These are phyloP conservation scores for Microdochium nivale DNA, from an alignment of 2,329 filamentous ascomycete species.

Conservation along the genomic window DNA sequence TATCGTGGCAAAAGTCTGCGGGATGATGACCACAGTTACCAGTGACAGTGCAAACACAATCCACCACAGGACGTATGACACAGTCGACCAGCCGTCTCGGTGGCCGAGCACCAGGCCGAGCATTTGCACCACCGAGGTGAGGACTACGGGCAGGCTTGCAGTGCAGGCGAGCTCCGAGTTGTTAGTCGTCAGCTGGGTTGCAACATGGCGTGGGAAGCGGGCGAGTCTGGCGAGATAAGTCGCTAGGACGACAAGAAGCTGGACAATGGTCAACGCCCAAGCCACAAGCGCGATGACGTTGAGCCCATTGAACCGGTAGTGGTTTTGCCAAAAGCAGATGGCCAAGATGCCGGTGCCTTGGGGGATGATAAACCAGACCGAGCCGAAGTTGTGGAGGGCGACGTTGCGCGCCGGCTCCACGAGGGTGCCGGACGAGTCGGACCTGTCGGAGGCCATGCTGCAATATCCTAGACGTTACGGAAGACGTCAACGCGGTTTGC, in stretches of 20 bases:
- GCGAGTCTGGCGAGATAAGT: constrained; percentile 22
- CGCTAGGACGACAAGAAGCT: constrained; percentile 17
- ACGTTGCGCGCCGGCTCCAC: not conserved
- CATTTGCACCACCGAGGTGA: constrained; percentile 16
- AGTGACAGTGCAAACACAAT: constrained; percentile 22
- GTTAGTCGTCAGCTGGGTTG: constrained; percentile 16
- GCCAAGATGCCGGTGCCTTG: constrained; percentile 27
- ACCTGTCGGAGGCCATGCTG: not conserved
- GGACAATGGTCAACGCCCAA: constrained; percentile 26
- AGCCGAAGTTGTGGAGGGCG: constrained; percentile 22
- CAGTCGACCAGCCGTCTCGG: constrained; percentile 13
- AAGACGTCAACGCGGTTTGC: no score
- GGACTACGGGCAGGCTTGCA: constrained; percentile 26
- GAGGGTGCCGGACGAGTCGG: not conserved
- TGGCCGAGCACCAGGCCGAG: constrained; percentile 13
- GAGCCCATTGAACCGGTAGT: constrained; percentile 30
- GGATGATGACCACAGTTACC: constrained; percentile 20
- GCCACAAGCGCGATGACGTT: constrained; percentile 24
- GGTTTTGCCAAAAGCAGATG: constrained; percentile 23
- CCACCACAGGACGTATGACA: constrained; percentile 31
- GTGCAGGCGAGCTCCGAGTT: constrained; percentile 27
- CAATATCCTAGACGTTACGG: no score
- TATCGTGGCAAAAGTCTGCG: constrained; percentile 24
- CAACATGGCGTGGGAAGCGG: constrained; percentile 21
- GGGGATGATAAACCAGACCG: constrained; percentile 27